Conservation (phyloP, 106 monocot species). For the Hemerocallis citrina region DNA sequence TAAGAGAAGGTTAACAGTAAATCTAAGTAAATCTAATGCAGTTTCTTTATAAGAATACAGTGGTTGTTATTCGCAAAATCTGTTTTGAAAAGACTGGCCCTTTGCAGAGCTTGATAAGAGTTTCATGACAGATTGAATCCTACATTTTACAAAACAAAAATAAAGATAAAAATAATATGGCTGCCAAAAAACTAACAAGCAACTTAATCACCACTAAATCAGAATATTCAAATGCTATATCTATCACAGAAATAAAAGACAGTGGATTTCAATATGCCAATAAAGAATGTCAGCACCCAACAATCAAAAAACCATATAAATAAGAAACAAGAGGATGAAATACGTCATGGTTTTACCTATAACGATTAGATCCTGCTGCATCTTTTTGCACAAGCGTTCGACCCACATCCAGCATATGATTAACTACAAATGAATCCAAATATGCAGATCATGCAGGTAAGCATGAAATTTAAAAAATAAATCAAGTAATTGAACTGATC, state of each 20-base stretch:
- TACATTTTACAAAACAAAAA: not conserved
- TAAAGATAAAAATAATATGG: not conserved
- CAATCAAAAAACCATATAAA: not conserved
- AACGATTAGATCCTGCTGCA: conserved; percentile 34
- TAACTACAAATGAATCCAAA: conserved; percentile 26
- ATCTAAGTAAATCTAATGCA: no score
- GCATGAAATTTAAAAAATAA: not conserved
- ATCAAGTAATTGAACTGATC: not conserved
- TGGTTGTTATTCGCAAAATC: no score
- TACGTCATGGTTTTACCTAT: conserved; percentile 24
- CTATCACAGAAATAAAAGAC: not conserved
- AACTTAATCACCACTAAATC: not conserved
- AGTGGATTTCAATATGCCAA: not conserved
- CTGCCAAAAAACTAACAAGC: not conserved
- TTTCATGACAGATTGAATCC: no score
- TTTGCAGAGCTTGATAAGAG: no score
- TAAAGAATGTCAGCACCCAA: not conserved
- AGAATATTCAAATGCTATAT: not conserved
- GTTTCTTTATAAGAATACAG: no score
- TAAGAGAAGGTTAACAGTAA: no score
- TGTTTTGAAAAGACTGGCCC: no score
- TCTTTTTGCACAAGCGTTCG: conserved; percentile 35
- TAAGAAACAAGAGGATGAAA: not conserved
- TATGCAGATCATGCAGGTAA: not conserved
- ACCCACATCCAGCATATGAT: conserved; percentile 53